Base-by-base conservation (phyloP, 805 yeast species). In the Priceomyces melissophilus region DNA sequence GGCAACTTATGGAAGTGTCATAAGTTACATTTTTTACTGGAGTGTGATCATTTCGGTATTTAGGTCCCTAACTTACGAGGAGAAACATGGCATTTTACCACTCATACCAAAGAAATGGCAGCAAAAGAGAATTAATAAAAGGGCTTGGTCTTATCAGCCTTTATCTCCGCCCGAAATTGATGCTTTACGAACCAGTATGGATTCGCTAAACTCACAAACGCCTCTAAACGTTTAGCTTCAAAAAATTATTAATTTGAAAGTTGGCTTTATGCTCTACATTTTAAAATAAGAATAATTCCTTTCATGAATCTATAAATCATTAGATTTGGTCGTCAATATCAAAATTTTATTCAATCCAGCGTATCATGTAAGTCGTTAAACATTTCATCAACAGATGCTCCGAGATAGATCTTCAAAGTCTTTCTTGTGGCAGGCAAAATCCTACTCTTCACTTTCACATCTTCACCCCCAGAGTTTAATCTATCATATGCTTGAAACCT, bases 401-500 rank as follows among this genome's bases (percentile, higher is more conserved):
- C 96, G 37, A 86, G 69, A 53, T 87, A 88, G 10, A 87, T 60
- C 47, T 65, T 71, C 42, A 87, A 61, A 44, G 85, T 89, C 17
- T 73, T 70, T 45, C 79, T 77, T 0, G 95, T 86, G 5, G 87
- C 83, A 1, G 96, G 96, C 26, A 86, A 60, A 7, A 87, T 54
- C 48, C 82, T 82, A 59, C 88, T 82, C 53, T 75, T 81, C 8
- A 88, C 95, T 65, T 73, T 51, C 0, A 63, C 57, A 20, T 63
- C 67, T 11, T 46, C 36, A 4, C 48, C 38, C 25, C 71, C 74
- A 1, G 70, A 66, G 31, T 67, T 71, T 17, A 60, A 42, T 30
- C 73, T 63, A 42, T 87, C 93, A 55, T 88, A 88, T 0, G 95
- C 95, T 58, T 87, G 95, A 50, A 87, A 83, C 46, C 96, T 63